Evolutionary conservation across 2,329 filamentous ascomycete genomes (phyloP).

Genomic region (Dryadomyces sulphureus): DNA sequence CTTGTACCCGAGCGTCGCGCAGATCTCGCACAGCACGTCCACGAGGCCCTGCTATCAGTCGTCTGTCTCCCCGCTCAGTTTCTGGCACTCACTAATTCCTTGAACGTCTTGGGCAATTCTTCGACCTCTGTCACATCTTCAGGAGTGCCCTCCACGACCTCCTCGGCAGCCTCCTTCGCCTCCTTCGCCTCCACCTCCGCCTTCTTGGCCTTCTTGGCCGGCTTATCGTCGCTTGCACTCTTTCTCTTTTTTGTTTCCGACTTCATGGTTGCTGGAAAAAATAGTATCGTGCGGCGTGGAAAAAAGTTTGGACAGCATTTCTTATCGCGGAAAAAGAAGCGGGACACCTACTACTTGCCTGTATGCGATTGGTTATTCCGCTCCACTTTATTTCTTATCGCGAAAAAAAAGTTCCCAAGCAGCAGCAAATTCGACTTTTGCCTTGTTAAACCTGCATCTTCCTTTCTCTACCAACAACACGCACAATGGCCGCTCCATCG

Average conservation of each 20-base stretch:
- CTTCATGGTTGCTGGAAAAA: constrained; percentile 1
- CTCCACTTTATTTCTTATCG: neutral
- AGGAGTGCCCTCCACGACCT: neutral
- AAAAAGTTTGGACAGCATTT: neutral
- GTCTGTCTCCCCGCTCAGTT: neutral
- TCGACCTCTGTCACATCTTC: neutral
- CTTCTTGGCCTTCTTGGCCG: neutral
- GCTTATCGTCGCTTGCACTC: neutral
- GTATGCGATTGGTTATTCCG: neutral
- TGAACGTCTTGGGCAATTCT: constrained; percentile 3
- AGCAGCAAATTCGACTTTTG: too few species aligned
- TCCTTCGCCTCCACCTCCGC: neutral
- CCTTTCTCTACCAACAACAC: too few species aligned
- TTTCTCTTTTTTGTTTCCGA: constrained; percentile 6
- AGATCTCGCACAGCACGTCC: constrained; percentile 79
- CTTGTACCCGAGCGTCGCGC: constrained; percentile 67
- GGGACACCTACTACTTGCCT: neutral
- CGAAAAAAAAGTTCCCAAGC: neutral
- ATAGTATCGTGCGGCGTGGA: neutral
- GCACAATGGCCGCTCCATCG: constrained; percentile 14
- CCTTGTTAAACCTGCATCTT: neutral
- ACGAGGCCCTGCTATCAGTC: constrained; percentile 51
- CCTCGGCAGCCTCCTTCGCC: neutral
- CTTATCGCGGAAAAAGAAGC: neutral
- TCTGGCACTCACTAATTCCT: neutral